Evolutionary conservation across 2,329 filamentous ascomycete species (phyloP), one percentile per base, ranked within the genome.

Genomic region (Colletotrichum gloeosporioides): DNA sequence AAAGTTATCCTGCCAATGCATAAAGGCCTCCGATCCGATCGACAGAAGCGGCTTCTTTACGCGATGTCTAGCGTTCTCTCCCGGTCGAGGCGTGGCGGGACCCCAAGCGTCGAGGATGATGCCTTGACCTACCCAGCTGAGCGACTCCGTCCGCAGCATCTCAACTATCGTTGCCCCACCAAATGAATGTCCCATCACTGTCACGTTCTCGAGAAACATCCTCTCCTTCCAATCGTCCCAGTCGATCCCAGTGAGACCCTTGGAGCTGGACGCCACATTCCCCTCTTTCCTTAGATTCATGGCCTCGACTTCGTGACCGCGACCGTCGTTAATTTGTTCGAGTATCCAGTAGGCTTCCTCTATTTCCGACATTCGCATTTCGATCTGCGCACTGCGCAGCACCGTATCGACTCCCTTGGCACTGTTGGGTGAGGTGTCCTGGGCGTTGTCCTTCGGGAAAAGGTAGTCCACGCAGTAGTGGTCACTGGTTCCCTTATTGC

Each of bases 101-200:
- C 88, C 92, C 92, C 92, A 94, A 9, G 92, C 90, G 78, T 94
- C 92, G 74, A 94, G 91, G 31, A 93, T 89, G 72, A 94, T 90
- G 3, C 91, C 92, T 79, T 93, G 92, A 5, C 90, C 87, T 27
- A 94, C 85, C 82, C 90, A 93, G 10, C 85, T 79, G 75, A 93
- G 85, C 27, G 90, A 86, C 31, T 85, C 82, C 67, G 90, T 86
- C 25, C 93, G 86, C 39, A 93, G 85, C 7, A 92, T 86, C 79
- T 94, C 91, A 3, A 92, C 88, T 0, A 90, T 88, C 1, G 92
- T 93, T 10, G 92, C 92, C 4, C 91, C 92, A 22, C 92, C 92
- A 78, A 94, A 94, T 2, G 91, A 93, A 80, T 94, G 92, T 0
- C 92, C 92, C 78, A 93, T 90, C 75, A 90, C 87, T 2, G 92